Conservation (phyloP, 371 early-diverging fungal species). For the Mortierella sp. region DNA sequence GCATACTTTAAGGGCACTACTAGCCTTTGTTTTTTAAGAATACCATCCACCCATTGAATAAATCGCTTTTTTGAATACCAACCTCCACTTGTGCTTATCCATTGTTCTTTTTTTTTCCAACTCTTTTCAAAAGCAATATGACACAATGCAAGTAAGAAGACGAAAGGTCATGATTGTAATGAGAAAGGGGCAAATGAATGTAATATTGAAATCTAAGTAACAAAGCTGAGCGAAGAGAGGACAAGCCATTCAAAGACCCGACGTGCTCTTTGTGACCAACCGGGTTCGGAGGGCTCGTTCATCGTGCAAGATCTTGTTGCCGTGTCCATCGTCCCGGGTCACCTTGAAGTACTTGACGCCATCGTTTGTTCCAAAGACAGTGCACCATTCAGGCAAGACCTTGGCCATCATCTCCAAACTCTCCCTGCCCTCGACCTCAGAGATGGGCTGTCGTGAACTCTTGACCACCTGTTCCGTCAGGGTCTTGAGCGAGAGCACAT, state of each 20-base stretch:
- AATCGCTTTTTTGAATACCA: background rate
- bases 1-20: background rate
- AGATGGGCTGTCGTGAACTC: conserved; percentile 44
- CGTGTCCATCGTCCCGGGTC: conserved; percentile 22
- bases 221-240: background rate
- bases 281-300: conserved; percentile 30
- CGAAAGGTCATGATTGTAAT: too few relatives aligned
- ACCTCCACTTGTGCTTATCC: background rate
- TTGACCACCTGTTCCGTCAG: conserved; percentile 41
- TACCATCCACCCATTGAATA: conserved; percentile 3
- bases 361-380: conserved; percentile 29
- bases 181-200: background rate
- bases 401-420: conserved; percentile 43
- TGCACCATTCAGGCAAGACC: conserved; percentile 49
- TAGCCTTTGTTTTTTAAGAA: conserved; percentile 7
- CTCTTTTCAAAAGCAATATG: background rate
- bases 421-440: conserved; percentile 38
- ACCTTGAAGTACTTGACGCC: conserved; percentile 38
- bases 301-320: conserved; percentile 26
- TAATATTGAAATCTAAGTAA: background rate
- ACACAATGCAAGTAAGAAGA: background rate
- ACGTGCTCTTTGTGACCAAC: conserved; percentile 23
- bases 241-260: background rate
- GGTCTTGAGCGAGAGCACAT: conserved; percentile 27
- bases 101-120: background rate